phyloP scores from a whole-genome alignment of 768 basidiomycete genomes.

The Pleurotus cornucopiae region DNA sequence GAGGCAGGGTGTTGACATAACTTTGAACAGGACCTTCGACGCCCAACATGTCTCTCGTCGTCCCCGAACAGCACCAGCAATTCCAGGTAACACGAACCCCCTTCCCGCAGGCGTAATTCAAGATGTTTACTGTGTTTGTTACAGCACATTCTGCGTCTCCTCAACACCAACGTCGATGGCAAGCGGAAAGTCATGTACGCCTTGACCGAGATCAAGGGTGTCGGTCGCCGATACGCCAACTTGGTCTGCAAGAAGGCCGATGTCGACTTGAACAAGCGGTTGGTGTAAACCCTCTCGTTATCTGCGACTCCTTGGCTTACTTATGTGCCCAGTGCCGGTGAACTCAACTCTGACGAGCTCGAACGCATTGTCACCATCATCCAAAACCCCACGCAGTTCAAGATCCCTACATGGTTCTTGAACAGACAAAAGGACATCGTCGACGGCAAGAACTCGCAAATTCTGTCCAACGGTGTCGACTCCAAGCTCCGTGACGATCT shows the following conservation, averaged over 20 bases:
- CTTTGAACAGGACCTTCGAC: slow-evolving; percentile 15
- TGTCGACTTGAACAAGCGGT: slow-evolving; percentile 99
- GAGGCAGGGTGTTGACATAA: slow-evolving; percentile 1
- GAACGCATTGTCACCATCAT: slow-evolving; percentile 99
- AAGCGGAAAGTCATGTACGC: slow-evolving; percentile 99
- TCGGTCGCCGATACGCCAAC: slow-evolving; percentile 97
- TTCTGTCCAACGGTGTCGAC: slow-evolving; percentile 94
- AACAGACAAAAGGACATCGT: slow-evolving; percentile 99
- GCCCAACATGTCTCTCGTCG: slow-evolving; percentile 87
- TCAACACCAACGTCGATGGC: slow-evolving; percentile 99
- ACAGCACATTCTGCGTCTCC: slow-evolving; percentile 97
- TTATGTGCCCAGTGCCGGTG: slow-evolving; percentile 74
- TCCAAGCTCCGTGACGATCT: slow-evolving; percentile 98
- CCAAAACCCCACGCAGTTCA: slow-evolving; percentile 99
- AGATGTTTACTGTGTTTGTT: not conserved
- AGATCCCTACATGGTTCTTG: slow-evolving; percentile 98
- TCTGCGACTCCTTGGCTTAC: slow-evolving; percentile 1
- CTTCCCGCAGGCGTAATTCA: not conserved
- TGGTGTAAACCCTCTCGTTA: slow-evolving; percentile 22
- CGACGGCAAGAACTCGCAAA: slow-evolving; percentile 95
- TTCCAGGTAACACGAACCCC: slow-evolving; percentile 64
- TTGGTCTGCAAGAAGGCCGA: slow-evolving; percentile 99
- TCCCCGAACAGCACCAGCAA: slow-evolving; percentile 92
- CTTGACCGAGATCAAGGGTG: slow-evolving; percentile 99
- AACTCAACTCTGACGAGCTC: slow-evolving; percentile 98